Conservation (phyloP, 352 stramenopile species). For the Phytophthora pisi region DNA sequence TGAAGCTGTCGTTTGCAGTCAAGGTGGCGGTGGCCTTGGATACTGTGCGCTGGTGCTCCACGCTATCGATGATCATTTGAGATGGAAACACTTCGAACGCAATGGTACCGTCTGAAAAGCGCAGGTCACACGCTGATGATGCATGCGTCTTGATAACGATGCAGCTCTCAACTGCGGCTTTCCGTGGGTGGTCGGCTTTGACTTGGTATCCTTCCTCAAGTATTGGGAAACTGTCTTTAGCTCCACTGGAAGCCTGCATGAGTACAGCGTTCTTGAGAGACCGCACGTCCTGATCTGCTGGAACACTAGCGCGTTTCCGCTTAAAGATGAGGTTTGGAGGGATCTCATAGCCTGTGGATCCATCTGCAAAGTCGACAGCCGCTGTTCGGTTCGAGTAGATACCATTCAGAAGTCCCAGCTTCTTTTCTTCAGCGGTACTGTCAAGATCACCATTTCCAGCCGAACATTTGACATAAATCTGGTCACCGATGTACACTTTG, state of each 20-base stretch:
- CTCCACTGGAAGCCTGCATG: slow-evolving; percentile 51
- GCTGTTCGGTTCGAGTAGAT: slow-evolving; percentile 81
- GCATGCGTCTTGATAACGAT: slow-evolving; percentile 71
- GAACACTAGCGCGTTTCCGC: slow-evolving; percentile 43
- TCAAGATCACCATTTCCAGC: slow-evolving; percentile 52
- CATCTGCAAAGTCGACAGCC: slow-evolving; percentile 77
- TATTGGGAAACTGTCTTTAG: slow-evolving; percentile 20
- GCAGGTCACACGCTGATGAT: slow-evolving; percentile 68
- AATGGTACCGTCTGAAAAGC: slow-evolving; percentile 81
- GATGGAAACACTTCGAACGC: slow-evolving; percentile 78
- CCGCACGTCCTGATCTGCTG: slow-evolving; percentile 61
- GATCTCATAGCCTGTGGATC: slow-evolving; percentile 75
- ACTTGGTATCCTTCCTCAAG: slow-evolving; percentile 79
- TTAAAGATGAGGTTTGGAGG: slow-evolving; percentile 62
- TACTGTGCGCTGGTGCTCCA: slow-evolving; percentile 23
- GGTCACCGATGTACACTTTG: slow-evolving; percentile 80
- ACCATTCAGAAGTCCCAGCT: slow-evolving; percentile 72
- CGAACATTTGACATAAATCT: slow-evolving; percentile 68
- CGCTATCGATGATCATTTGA: slow-evolving; percentile 75
- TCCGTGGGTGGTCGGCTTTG: slow-evolving; percentile 70
- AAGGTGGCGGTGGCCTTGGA: slow-evolving; percentile 12
- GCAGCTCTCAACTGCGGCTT: slow-evolving; percentile 65
- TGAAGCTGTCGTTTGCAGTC: slow-evolving; percentile 10
- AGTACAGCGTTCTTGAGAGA: slow-evolving; percentile 81
- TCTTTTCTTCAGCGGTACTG: slow-evolving; percentile 54